These are phyloP conservation scores for Diaporthe amygdali DNA, from an alignment of 2,329 filamentous ascomycete genomes.

Conservation along the genomic window DNA sequence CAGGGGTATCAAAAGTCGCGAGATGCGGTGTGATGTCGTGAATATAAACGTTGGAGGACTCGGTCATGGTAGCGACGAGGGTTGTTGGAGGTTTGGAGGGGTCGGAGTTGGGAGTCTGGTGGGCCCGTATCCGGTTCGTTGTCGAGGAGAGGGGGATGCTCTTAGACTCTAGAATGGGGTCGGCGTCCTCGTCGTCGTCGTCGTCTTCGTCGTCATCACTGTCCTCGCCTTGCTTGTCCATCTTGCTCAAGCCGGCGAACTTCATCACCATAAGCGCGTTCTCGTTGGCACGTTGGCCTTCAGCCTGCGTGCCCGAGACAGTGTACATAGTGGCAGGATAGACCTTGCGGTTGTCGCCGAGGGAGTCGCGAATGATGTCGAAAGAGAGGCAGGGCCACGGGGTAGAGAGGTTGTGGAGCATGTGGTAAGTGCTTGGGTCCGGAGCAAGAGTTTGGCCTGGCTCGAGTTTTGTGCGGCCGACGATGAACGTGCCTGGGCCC, in stretches of 20 bases:
- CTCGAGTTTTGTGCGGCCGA: conserved; percentile 89
- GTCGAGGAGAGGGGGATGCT: conserved; percentile 85
- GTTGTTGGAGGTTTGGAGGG: conserved; percentile 77
- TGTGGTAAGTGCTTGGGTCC: conserved; percentile 93
- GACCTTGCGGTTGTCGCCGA: conserved; percentile 89
- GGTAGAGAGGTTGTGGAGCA: conserved; percentile 93
- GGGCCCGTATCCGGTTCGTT: conserved; percentile 90
- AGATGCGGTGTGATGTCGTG: conserved; percentile 94
- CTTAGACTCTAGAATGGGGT: conserved; percentile 93
- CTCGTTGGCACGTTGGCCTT: conserved; percentile 74
- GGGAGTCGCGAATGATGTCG: conserved; percentile 83
- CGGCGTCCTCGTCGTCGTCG: conserved; percentile 77
- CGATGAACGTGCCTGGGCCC: conserved; percentile 88
- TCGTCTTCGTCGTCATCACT: conserved; percentile 73
- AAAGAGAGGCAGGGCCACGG: conserved; percentile 98
- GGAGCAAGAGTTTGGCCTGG: conserved; percentile 90
- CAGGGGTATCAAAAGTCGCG: conserved; percentile 86
- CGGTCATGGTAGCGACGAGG: conserved; percentile 89
- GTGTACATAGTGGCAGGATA: conserved; percentile 96
- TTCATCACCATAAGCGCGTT: conserved; percentile 97
- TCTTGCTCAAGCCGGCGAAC: conserved; percentile 87
- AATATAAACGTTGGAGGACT: conserved; percentile 86
- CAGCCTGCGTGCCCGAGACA: conserved; percentile 93
- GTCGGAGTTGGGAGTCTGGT: conserved; percentile 77
- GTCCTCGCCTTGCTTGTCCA: conserved; percentile 74